Evolutionary conservation across 192 early-diverging fungal species (phyloP), one percentile per base, ranked within the genome.

Genomic region (Rhizophlyctis rosea): DNA sequence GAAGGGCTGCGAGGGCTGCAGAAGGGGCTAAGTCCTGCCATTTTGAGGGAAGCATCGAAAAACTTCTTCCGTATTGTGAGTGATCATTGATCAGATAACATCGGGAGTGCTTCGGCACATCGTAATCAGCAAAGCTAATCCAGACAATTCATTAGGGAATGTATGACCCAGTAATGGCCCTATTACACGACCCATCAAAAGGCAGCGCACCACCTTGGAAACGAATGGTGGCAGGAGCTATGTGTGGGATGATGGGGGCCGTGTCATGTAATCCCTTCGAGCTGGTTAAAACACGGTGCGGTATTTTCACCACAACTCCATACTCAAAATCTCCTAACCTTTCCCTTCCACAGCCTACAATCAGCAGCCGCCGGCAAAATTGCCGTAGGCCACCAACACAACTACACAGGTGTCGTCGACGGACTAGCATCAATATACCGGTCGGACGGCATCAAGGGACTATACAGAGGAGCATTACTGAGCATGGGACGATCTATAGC

Each of bases 221-320:
- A 71, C 74, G 86, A n/a, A 84, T 90, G 76, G 59, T 88, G 61
- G 85, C 87, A 0, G 88, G 88, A 30, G 79, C 84, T 0, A 68
- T 87, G 11, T 88, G 86, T 54, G 88, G 88, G 34, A 85, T 86
- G 27, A 85, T 90, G 82, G 88, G 88, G 13, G 88, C 88, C 30
- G 70, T 88, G 51, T 72, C 79, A 9, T 87, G 86, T 34, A 90
- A 90, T 68, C 88, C 88, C 1, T 90, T 90, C 61, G 88, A 90
- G 67, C 71, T 90, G 4, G 75, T 90, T 57, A 90, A 90, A 67
- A 90, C 88, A 18, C 65, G 72, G 72, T 73, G 28, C 16, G 53
- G 3, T 7, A 27, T 28, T 21, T 23, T 44, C 5, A 27, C 47
- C 14, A 47, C 5, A 7, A 7, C 9, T 9, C 52, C 52, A 24